Conservation (phyloP, 1,284 basidiomycete genomes). For the Vanrija pseudolonga region DNA sequence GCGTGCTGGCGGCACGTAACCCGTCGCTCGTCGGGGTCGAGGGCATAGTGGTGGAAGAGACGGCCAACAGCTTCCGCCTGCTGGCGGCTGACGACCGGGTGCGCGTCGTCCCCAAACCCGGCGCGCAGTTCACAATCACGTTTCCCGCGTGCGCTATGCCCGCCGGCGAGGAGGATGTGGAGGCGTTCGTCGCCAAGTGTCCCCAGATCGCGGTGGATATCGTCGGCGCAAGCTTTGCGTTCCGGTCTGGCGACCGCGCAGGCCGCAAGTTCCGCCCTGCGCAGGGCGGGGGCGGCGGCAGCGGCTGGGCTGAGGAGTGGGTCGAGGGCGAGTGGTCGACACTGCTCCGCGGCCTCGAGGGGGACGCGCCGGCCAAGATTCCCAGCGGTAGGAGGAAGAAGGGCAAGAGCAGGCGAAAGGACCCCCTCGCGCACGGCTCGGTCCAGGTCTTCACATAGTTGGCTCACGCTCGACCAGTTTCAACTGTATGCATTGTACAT, state of each 20-base stretch:
- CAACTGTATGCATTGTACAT: too few species aligned
- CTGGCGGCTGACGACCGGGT: conserved; percentile 32
- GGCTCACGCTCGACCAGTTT: too few species aligned
- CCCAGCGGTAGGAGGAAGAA: conserved; percentile 25
- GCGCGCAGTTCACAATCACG: conserved; percentile 46
- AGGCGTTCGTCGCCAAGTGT: conserved; percentile 11
- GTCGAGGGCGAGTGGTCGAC: conserved; percentile 32
- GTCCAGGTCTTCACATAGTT: conserved; percentile 14
- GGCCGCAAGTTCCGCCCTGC: conserved; percentile 50
- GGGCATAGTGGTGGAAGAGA: conserved; percentile 53
- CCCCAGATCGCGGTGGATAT: conserved; percentile 47
- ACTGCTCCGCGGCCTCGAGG: conserved; percentile 1
- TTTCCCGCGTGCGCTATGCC: conserved; percentile 42
- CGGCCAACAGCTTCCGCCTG: conserved; percentile 49
- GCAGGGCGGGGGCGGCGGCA: conserved; percentile 34
- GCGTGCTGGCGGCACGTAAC: conserved; percentile 32
- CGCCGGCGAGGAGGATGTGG: conserved; percentile 10
- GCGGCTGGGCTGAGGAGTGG: conserved; percentile 46
- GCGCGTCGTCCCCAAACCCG: conserved; percentile 49
- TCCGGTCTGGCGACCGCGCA: conserved; percentile 49
- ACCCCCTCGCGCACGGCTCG: conserved; percentile 36
- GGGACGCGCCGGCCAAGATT: neutral
- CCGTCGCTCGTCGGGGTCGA: conserved; percentile 36
- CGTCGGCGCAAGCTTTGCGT: conserved; percentile 48
- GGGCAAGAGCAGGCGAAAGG: conserved; percentile 39